phyloP scores from a whole-genome alignment of 352 stramenopile species.

The Globisporangium emineosum region DNA sequence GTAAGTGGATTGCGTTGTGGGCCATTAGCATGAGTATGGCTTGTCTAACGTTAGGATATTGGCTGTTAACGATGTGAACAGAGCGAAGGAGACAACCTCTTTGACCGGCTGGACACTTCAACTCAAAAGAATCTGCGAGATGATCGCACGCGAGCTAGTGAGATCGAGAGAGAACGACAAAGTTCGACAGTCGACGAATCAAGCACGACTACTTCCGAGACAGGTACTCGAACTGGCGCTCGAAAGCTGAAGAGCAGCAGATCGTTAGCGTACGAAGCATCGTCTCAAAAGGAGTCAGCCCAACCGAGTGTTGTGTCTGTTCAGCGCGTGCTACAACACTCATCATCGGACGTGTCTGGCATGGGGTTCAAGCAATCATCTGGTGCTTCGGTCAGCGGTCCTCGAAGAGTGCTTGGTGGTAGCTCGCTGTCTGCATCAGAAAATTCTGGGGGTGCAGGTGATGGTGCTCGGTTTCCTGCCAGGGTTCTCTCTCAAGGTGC shows the following conservation, averaged over 20 bases:
- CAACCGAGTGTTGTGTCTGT: slow-evolving; percentile 3
- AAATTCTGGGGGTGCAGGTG: not conserved
- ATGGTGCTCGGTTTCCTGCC: slow-evolving; percentile 12
- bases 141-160: slow-evolving; percentile 30
- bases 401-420: slow-evolving; percentile 25
- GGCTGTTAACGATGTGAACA: slow-evolving; percentile 13
- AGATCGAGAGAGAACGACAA: not conserved
- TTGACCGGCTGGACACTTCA: slow-evolving; percentile 58
- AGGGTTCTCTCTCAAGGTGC: slow-evolving; percentile 42
- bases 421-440: slow-evolving; percentile 8
- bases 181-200: not conserved
- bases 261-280: slow-evolving; percentile 11
- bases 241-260: slow-evolving; percentile 18
- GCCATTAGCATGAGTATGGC: not conserved
- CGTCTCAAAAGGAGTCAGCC: not conserved
- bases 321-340: slow-evolving; percentile 23
- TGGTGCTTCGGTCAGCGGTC: slow-evolving; percentile 15
- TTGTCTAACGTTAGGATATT: not conserved
- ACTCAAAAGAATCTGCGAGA: slow-evolving; percentile 61
- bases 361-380: not conserved
- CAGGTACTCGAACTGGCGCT: not conserved
- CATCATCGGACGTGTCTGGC: slow-evolving; percentile 5
- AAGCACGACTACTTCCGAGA: not conserved
- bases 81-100: slow-evolving; percentile 49
- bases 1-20: slow-evolving; percentile 20